Conservation (phyloP, 768 basidiomycete species). For the Leccinum uliginosum region DNA sequence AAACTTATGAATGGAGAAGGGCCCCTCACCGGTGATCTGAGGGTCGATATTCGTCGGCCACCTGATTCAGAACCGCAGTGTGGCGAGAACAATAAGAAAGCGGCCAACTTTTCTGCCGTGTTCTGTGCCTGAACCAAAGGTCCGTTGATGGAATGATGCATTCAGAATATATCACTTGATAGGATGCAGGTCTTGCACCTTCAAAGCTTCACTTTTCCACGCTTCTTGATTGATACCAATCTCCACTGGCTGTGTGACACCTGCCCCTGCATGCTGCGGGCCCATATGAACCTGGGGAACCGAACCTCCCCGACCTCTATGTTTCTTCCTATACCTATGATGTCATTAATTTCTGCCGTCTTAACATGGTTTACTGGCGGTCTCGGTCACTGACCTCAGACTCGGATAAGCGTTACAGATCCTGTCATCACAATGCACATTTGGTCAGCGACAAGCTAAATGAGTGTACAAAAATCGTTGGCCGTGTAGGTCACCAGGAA, state of each 20-base stretch:
- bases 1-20: background rate
- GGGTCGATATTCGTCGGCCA: background rate
- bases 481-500: background rate
- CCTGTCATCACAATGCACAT: no score
- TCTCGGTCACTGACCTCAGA: no score
- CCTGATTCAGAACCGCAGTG: background rate
- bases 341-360: no score
- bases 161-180: background rate
- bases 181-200: background rate
- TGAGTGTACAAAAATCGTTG: no score
- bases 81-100: background rate
- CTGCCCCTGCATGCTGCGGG: background rate
- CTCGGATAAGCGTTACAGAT: no score
- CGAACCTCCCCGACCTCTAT: background rate
- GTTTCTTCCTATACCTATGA: background rate
- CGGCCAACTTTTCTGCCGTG: background rate
- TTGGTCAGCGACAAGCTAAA: no score
- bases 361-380: no score
- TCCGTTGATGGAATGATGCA: background rate
- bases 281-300: background rate
- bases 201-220: background rate
- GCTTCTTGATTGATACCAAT: background rate
- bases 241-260: no score
- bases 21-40: background rate
- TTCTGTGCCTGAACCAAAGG: background rate